Percentiles rank a stretch among this genome's conserved stretches.
phyloP scores from a whole-genome alignment of 2,329 filamentous ascomycete species.

The Cercospora brassicicola region DNA sequence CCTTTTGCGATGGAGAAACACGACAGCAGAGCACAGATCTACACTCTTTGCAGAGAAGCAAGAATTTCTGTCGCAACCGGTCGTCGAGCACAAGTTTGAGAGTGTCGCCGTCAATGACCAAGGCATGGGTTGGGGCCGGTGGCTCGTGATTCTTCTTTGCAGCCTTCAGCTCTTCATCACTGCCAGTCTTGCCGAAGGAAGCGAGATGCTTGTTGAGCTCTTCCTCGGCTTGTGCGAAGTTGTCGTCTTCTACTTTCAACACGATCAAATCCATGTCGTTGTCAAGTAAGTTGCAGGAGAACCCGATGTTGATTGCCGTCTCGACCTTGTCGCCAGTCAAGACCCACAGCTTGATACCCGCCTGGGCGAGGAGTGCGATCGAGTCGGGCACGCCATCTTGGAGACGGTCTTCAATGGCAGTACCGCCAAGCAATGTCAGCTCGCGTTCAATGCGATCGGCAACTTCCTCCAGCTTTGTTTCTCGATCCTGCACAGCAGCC shows the following conservation, averaged over 20 bases:
- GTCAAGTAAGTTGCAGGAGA: slow-evolving; percentile 94
- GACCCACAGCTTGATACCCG: slow-evolving; percentile 98
- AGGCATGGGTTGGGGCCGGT: slow-evolving; percentile 81
- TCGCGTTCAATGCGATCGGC: slow-evolving; percentile 90
- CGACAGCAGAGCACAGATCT: slow-evolving; percentile 94
- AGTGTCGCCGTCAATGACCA: slow-evolving; percentile 93
- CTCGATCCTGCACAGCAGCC: slow-evolving; percentile 77
- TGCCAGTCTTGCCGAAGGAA: slow-evolving; percentile 76
- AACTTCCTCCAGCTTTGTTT: slow-evolving; percentile 88
- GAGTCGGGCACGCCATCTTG: slow-evolving; percentile 97
- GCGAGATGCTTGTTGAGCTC: slow-evolving; percentile 73
- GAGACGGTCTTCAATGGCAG: slow-evolving; percentile 93
- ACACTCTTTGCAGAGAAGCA: slow-evolving; percentile 95
- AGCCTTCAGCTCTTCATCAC: slow-evolving; percentile 76
- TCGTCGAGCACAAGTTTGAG: slow-evolving; percentile 85
- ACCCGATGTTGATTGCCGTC: slow-evolving; percentile 99
- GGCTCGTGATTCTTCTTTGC: slow-evolving; percentile 83
- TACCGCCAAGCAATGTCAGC: slow-evolving; percentile 83
- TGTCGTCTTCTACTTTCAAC: slow-evolving; percentile 79
- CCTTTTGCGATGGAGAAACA: slow-evolving; percentile 92
- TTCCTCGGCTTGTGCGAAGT: slow-evolving; percentile 61
- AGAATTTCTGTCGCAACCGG: slow-evolving; percentile 81
- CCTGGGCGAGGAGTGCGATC: slow-evolving; percentile 83
- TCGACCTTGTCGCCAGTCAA: slow-evolving; percentile 98
- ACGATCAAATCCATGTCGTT: slow-evolving; percentile 98